Conservation (phyloP, 306 rosid species). For the Morella rubra region DNA sequence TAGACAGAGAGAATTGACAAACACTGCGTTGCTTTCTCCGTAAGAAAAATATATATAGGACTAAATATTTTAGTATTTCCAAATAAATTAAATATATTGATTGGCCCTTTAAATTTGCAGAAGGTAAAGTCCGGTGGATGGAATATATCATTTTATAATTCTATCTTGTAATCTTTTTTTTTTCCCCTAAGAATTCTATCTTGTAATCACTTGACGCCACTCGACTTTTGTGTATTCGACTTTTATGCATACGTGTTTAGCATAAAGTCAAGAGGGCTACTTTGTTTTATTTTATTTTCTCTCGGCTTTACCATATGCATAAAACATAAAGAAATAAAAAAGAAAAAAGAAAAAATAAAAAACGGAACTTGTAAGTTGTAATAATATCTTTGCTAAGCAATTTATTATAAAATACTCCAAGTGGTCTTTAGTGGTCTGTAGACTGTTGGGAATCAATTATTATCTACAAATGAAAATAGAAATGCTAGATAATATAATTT, state of each 20-base stretch:
- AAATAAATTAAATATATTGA: not conserved
- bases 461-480: not conserved
- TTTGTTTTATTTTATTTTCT: not conserved
- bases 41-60: not conserved
- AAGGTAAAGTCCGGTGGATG: not conserved
- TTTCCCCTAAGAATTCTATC: too few species aligned
- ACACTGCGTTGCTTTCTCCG: not conserved
- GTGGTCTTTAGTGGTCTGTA: not conserved
- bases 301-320: not conserved
- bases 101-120: not conserved
- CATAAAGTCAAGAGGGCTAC: not conserved
- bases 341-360: too few species aligned
- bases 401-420: not conserved
- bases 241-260: not conserved
- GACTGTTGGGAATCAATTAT: not conserved
- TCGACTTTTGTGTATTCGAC: not conserved
- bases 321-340: too few species aligned
- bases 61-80: too few species aligned
- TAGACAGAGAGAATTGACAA: not conserved
- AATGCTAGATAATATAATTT: not conserved
- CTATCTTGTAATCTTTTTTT: not conserved
- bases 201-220: not conserved
- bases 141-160: not conserved
- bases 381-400: not conserved
- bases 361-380: too few species aligned